phyloP scores from a whole-genome alignment of 2,329 filamentous ascomycete genomes.

The Chalaropsis thielavioides region DNA sequence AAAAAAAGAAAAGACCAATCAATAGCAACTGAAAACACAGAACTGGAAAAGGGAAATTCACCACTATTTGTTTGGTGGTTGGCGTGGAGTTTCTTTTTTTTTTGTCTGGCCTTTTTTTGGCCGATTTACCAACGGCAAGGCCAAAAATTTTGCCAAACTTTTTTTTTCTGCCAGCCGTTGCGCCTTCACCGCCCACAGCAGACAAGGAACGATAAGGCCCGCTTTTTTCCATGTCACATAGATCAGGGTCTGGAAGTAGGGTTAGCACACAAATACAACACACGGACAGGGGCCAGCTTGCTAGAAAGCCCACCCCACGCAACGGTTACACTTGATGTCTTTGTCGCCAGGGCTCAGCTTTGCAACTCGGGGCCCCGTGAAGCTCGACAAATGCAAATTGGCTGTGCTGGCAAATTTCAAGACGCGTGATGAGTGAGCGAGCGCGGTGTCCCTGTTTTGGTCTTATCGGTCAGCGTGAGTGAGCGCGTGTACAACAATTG shows the following conservation, averaged over 20 bases:
- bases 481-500: no score
- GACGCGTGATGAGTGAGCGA: no score
- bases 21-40: neutral
- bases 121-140: neutral
- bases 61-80: neutral
- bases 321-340: neutral
- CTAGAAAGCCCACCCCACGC: no score
- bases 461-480: no score
- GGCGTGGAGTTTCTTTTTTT: conserved; percentile 4
- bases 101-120: conserved; percentile 8
- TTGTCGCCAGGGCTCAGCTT: neutral
- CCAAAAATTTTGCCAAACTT: conserved; percentile 15
- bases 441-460: neutral
- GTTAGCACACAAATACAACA: neutral
- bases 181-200: conserved; percentile 7
- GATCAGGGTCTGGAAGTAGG: neutral
- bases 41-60: neutral
- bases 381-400: neutral
- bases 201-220: neutral
- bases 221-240: neutral
- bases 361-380: neutral
- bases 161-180: conserved; percentile 17
- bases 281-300: neutral
- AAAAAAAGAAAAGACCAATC: neutral
- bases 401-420: neutral